A percentile compares a stretch with the other conserved stretches of the same genome.
These are phyloP conservation scores for Rutstroemia sp. DNA, from an alignment of 2,329 filamentous ascomycete genomes.

Conservation along the genomic window DNA sequence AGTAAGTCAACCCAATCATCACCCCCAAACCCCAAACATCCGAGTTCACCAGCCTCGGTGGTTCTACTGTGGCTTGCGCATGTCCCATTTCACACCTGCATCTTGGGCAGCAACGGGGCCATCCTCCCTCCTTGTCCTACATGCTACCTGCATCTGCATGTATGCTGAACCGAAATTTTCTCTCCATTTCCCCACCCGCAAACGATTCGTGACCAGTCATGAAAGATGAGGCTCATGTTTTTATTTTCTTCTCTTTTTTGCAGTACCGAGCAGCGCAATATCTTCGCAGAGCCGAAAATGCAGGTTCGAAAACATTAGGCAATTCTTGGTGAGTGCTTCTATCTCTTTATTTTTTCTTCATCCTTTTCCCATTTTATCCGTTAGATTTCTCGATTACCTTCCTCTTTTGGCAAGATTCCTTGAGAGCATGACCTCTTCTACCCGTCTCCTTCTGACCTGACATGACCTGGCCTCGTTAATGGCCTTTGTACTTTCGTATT, in stretches of 20 bases:
- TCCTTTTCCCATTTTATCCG: conserved; percentile 12
- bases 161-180: conserved; percentile 5
- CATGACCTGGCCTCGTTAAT: background rate
- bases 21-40: conserved; percentile 8
- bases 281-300: conserved; percentile 83
- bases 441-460: background rate
- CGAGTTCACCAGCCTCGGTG: background rate
- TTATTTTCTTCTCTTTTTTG: conserved; percentile 13
- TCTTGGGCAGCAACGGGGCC: conserved; percentile 39
- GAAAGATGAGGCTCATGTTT: conserved; percentile 38
- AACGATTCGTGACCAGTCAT: conserved; percentile 17
- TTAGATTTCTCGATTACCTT: background rate
- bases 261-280: conserved; percentile 81
- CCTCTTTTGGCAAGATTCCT: background rate
- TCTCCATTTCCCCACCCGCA: conserved; percentile 8
- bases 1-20: conserved; percentile 50
- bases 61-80: conserved; percentile 24
- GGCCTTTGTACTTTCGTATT: background rate
- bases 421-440: background rate
- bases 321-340: conserved; percentile 74
- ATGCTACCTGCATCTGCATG: background rate
- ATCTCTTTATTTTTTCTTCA: conserved; percentile 30
- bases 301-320: conserved; percentile 82
- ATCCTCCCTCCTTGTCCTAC: conserved; percentile 9
- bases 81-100: conserved; percentile 21